Percentiles rank a stretch among this genome's conserved stretches.
phyloP scores from a whole-genome alignment of 257 asterid genomes.

The Forsythia viridissima region DNA sequence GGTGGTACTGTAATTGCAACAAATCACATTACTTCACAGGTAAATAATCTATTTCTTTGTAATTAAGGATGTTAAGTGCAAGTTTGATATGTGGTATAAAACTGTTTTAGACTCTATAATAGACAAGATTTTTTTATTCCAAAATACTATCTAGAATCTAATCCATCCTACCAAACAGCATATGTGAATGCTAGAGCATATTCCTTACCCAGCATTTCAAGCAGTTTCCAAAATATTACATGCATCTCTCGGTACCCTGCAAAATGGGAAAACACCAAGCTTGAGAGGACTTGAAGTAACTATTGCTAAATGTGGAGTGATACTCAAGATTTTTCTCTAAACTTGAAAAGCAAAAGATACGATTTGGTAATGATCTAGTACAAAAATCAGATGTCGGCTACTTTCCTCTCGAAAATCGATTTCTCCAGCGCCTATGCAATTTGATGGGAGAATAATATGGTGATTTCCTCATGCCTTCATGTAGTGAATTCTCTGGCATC shows the following conservation, averaged over 20 bases:
- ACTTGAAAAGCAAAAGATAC: neutral
- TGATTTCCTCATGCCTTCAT: neutral
- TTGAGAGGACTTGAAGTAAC: neutral
- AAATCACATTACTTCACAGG: neutral
- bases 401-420: constrained; percentile 16
- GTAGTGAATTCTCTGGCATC: constrained; percentile 8
- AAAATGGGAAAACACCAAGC: neutral
- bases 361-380: neutral
- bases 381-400: neutral
- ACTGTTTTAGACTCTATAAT: neutral
- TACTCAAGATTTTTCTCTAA: neutral
- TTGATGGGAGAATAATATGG: constrained; percentile 8
- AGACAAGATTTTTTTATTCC: neutral
- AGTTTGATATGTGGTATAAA: neutral
- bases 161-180: neutral
- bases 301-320: neutral
- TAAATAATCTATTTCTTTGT: neutral
- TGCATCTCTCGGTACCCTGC: constrained; percentile 22
- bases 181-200: neutral
- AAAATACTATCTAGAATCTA: neutral
- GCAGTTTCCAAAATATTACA: constrained; percentile 23
- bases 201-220: constrained; percentile 23
- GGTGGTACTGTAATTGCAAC: constrained; percentile 20
- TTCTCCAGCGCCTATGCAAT: neutral
- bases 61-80: neutral